A percentile compares a stretch with the other conserved stretches of the same genome.
These are phyloP conservation scores for Pythium utonaiense DNA, from an alignment of 352 stramenopile genomes.

Conservation along the genomic window DNA sequence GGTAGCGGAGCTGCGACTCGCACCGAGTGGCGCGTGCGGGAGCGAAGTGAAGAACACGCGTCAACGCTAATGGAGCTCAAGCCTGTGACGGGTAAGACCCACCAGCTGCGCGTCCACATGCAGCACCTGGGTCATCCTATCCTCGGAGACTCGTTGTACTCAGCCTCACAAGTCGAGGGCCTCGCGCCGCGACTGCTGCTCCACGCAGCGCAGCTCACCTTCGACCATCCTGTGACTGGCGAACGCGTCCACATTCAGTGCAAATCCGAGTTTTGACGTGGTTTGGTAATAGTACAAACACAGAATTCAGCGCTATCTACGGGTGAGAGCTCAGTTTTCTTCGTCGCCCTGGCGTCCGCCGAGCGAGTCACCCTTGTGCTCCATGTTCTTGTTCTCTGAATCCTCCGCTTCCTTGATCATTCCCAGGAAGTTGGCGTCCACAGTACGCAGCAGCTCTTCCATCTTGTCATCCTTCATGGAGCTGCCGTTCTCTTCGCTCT, in stretches of 20 bases:
- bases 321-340: conserved; percentile 18
- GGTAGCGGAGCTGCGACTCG: conserved; percentile 10
- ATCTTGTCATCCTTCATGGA: conserved; percentile 91
- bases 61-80: conserved; percentile 60
- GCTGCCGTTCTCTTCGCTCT: conserved; percentile 52
- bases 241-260: conserved; percentile 8
- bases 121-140: conserved; percentile 90
- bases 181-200: conserved; percentile 38
- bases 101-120: conserved; percentile 95
- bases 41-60: conserved; percentile 12
- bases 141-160: conserved; percentile 90
- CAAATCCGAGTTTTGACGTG: not conserved
- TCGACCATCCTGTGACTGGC: conserved; percentile 13
- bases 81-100: conserved; percentile 84
- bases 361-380: conserved; percentile 59
- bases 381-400: conserved; percentile 87
- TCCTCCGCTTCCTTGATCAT: conserved; percentile 97
- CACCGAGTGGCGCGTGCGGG: conserved; percentile 35
- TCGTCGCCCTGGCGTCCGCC: conserved; percentile 31
- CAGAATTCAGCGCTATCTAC: not conserved
- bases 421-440: conserved; percentile 93
- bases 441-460: conserved; percentile 90
- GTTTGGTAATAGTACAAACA: not conserved
- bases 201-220: conserved; percentile 11
- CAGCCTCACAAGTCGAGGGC: conserved; percentile 33